Percentiles rank a stretch among this genome's conserved stretches.
phyloP scores from a whole-genome alignment of 169 alveolate species.

The Perkinsus chesapeaki region DNA sequence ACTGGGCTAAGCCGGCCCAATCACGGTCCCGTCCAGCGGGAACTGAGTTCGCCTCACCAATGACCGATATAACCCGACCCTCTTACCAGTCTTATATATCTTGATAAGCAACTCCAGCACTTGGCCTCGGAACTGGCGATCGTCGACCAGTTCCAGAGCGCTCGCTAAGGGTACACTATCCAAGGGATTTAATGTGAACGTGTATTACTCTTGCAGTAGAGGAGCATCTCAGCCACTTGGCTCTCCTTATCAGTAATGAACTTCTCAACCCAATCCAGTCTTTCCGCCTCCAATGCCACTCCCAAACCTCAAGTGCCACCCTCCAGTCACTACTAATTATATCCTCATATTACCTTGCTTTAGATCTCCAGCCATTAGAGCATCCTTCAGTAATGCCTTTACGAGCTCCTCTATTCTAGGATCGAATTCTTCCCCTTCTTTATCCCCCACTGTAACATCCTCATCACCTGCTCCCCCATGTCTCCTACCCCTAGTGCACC shows the following conservation, averaged over 20 bases:
- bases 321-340: background rate
- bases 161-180: conserved; percentile 25
- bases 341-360: conserved; percentile 31
- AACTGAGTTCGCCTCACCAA: conserved; percentile 16
- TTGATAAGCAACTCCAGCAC: conserved; percentile 31
- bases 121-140: conserved; percentile 21
- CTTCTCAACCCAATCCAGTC: conserved; percentile 74
- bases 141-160: conserved; percentile 22
- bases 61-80: conserved; percentile 19
- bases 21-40: conserved; percentile 41
- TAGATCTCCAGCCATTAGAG: conserved; percentile 66
- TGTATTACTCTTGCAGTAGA: background rate
- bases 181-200: background rate
- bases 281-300: conserved; percentile 84
- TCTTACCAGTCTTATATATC: conserved; percentile 24
- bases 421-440: conserved; percentile 40
- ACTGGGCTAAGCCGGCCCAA: conserved; percentile 56
- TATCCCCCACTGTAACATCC: conserved; percentile 17
- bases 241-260: conserved; percentile 48
- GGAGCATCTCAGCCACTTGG: background rate
- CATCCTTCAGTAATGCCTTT: conserved; percentile 68
- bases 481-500: background rate
- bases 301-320: conserved; percentile 71
- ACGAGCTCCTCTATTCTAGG: conserved; percentile 73
- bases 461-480: background rate